A percentile compares a stretch with the other conserved stretches of the same genome.
Evolutionary conservation across 2,329 filamentous ascomycete genomes (phyloP).

Genomic region (Colletotrichum spaethianum): DNA sequence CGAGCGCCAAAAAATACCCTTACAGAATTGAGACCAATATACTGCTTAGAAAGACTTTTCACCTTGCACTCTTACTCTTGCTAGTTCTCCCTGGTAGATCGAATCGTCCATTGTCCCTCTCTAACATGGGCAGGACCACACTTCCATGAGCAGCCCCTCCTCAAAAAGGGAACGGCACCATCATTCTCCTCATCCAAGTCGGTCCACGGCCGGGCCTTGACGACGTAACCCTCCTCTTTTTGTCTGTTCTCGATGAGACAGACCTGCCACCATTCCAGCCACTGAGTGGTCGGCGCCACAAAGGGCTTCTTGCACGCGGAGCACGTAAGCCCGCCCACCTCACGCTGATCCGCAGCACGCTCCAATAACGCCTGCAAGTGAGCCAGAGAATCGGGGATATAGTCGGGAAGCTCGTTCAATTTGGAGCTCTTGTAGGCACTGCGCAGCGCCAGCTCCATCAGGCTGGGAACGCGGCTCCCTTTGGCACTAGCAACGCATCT

Average conservation of each 20-base stretch:
- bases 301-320: conserved; percentile 65
- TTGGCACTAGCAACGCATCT: conserved; percentile 14
- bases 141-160: conserved; percentile 65
- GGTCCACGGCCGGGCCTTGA: conserved; percentile 30
- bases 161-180: conserved; percentile 61
- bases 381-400: conserved; percentile 58
- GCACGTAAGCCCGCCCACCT: conserved; percentile 65
- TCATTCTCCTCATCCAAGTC: conserved; percentile 49
- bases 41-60: neutral
- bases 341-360: conserved; percentile 57
- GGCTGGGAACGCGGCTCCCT: conserved; percentile 59
- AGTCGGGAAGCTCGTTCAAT: conserved; percentile 57
- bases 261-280: conserved; percentile 74
- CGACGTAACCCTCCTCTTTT: conserved; percentile 7
- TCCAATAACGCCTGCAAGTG: conserved; percentile 59
- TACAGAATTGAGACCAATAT: neutral
- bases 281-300: conserved; percentile 67
- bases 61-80: neutral
- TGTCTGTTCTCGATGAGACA: conserved; percentile 43
- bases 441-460: conserved; percentile 66
- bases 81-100: conserved; percentile 1
- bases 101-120: conserved; percentile 45
- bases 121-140: conserved; percentile 58
- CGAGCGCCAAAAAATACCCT: neutral
- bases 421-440: conserved; percentile 61